Evolutionary conservation across 2,329 filamentous ascomycete species (phyloP).

Genomic region (Albophoma yamanashiensis): DNA sequence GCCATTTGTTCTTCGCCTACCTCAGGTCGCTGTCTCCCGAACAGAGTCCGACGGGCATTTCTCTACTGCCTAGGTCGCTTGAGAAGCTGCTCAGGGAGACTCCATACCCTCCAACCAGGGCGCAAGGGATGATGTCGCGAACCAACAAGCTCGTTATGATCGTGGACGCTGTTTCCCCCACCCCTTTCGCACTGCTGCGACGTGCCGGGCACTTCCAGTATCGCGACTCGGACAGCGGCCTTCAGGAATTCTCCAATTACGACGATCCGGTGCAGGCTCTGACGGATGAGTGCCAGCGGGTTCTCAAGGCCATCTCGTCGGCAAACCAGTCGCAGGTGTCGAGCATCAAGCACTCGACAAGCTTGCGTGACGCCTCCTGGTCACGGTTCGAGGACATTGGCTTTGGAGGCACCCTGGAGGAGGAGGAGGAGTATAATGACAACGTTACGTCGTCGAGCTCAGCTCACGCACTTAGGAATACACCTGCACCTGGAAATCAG

Average conservation of each 20-base stretch:
- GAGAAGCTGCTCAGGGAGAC: constrained; percentile 86
- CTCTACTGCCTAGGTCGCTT: constrained; percentile 77
- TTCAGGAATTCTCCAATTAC: constrained; percentile 78
- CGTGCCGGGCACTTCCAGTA: constrained; percentile 94
- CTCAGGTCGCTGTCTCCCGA: constrained; percentile 83
- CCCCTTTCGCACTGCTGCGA: constrained; percentile 81
- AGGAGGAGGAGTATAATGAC: constrained; percentile 57
- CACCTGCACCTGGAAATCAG: constrained; percentile 58
- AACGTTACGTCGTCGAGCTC: constrained; percentile 27
- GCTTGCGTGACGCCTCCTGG: constrained; percentile 81
- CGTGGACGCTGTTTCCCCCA: constrained; percentile 88
- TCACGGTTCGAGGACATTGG: constrained; percentile 94
- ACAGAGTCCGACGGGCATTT: constrained; percentile 65
- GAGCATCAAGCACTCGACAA: constrained; percentile 59
- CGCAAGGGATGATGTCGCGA: constrained; percentile 63
- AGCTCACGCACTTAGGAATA: constrained; percentile 44
- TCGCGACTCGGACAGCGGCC: constrained; percentile 72
- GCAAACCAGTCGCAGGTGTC: constrained; percentile 77
- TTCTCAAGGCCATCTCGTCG: constrained; percentile 78
- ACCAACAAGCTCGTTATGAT: constrained; percentile 95
- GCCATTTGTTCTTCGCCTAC: constrained; percentile 96
- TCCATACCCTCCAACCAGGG: constrained; percentile 80
- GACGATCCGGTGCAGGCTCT: constrained; percentile 81
- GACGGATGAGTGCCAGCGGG: constrained; percentile 88
- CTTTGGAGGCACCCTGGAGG: constrained; percentile 67